phyloP scores from a whole-genome alignment of 148 eudicot genomes.

The Spergularia marina region DNA sequence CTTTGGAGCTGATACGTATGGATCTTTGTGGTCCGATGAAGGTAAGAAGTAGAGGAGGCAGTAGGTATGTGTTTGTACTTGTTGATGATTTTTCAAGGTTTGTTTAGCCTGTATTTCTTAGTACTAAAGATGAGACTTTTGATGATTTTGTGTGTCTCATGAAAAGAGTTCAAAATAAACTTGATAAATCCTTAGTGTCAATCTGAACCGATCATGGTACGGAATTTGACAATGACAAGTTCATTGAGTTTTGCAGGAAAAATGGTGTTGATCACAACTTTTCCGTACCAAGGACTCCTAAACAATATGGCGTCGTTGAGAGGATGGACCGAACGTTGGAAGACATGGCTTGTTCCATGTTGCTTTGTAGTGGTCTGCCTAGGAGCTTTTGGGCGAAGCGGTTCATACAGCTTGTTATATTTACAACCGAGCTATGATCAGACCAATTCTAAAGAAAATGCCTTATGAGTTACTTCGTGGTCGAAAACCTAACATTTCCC shows the following conservation, averaged over 20 bases:
- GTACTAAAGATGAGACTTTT: neutral
- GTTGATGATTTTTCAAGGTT: constrained; percentile 10
- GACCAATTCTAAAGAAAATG: no score
- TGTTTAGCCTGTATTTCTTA: neutral
- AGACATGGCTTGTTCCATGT: neutral
- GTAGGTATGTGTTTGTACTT: neutral
- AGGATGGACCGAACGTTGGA: neutral
- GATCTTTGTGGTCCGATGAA: constrained; percentile 18
- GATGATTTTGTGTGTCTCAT: neutral
- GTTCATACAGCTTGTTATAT: neutral
- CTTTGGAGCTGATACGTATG: constrained; percentile 7
- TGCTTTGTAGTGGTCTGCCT: neutral
- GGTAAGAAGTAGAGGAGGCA: neutral
- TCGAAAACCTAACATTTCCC: neutral
- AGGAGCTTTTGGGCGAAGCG: neutral
- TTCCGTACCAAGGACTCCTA: neutral
- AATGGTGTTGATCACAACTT: neutral
- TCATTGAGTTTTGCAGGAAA: neutral
- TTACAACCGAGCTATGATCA: neutral
- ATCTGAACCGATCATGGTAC: neutral
- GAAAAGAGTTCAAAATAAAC: neutral
- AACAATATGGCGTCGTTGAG: neutral
- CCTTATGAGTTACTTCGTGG: neutral
- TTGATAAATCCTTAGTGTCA: neutral
- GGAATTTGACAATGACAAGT: neutral